These are phyloP conservation scores for Apiotrichum siamense DNA, from an alignment of 1,284 basidiomycete genomes.

Conservation along the genomic window DNA sequence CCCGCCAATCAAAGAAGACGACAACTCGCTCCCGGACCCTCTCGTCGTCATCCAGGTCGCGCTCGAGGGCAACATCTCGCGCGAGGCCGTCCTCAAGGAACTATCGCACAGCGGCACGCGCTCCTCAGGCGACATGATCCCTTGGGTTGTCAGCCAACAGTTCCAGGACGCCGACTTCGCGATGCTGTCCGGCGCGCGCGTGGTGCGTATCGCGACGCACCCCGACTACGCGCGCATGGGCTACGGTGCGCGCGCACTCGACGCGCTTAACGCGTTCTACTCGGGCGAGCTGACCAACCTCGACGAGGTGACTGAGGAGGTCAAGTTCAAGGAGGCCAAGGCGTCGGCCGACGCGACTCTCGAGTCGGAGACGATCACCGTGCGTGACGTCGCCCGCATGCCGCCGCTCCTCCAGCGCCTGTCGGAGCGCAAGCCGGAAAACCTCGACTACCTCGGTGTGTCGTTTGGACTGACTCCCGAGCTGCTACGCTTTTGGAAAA, in stretches of 20 bases:
- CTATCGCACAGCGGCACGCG: slow-evolving; percentile 54
- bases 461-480: slow-evolving; percentile 90
- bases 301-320: slow-evolving; percentile 55
- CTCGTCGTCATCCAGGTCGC: slow-evolving; percentile 94
- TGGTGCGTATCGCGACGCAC: slow-evolving; percentile 94
- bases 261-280: slow-evolving; percentile 84
- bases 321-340: slow-evolving; percentile 1
- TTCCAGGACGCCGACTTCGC: slow-evolving; percentile 97
- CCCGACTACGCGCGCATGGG: slow-evolving; percentile 97
- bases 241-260: slow-evolving; percentile 86
- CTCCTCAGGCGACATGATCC: slow-evolving; percentile 88
- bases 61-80: slow-evolving; percentile 88
- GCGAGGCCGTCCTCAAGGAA: slow-evolving; percentile 78
- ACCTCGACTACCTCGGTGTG: slow-evolving; percentile 90
- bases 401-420: slow-evolving; percentile 89
- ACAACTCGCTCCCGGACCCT: slow-evolving; percentile 80
- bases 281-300: slow-evolving; percentile 85
- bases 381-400: slow-evolving; percentile 74
- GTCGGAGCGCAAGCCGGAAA: slow-evolving; percentile 83
- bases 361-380: slow-evolving; percentile 64
- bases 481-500: slow-evolving; percentile 94
- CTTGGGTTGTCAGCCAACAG: slow-evolving; percentile 85
- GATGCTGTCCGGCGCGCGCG: slow-evolving; percentile 77
- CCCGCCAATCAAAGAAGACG: slow-evolving; percentile 81
- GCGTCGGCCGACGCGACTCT: slow-evolving; percentile 49